These are phyloP conservation scores for Sambucus nigra DNA, from an alignment of 129 eudicot species.

Conservation along the genomic window DNA sequence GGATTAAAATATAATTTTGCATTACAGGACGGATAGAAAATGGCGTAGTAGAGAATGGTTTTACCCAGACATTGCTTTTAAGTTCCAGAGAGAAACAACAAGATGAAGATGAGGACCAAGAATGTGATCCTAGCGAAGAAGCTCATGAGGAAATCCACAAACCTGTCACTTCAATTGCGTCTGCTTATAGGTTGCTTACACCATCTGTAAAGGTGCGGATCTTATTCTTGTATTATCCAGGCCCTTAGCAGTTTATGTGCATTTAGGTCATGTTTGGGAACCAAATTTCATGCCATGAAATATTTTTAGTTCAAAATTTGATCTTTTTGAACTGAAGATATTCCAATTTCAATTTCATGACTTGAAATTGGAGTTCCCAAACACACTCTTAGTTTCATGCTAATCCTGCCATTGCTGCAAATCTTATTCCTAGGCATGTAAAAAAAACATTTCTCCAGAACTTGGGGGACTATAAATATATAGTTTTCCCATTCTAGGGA, in stretches of 20 bases:
- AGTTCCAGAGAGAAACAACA: conserved; percentile 26
- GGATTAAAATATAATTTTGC: conserved; percentile 8
- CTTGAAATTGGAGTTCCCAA: no score
- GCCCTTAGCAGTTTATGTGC: no score
- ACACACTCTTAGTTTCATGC: not conserved
- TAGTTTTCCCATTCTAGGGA: no score
- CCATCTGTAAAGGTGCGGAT: conserved; percentile 68
- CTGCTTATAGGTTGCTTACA: conserved; percentile 74
- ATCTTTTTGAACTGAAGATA: no score
- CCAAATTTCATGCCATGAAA: no score
- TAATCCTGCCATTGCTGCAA: not conserved
- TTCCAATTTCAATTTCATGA: no score
- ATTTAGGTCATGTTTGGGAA: no score
- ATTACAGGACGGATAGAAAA: conserved; percentile 22
- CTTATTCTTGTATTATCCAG: not conserved
- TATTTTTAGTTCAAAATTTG: no score
- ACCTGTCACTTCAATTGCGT: conserved; percentile 70
- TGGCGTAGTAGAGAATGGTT: conserved; percentile 33
- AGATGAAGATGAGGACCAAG: conserved; percentile 49
- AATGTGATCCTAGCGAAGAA: conserved; percentile 41
- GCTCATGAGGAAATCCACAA: conserved; percentile 38
- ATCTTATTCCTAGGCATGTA: not conserved
- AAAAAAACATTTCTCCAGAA: not conserved
- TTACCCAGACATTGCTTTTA: conserved; percentile 47
- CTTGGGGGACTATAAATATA: not conserved